Evolutionary conservation across 257 asterid species (phyloP), one percentile per base, ranked within the genome.

Genomic region (Agastache rugosa): DNA sequence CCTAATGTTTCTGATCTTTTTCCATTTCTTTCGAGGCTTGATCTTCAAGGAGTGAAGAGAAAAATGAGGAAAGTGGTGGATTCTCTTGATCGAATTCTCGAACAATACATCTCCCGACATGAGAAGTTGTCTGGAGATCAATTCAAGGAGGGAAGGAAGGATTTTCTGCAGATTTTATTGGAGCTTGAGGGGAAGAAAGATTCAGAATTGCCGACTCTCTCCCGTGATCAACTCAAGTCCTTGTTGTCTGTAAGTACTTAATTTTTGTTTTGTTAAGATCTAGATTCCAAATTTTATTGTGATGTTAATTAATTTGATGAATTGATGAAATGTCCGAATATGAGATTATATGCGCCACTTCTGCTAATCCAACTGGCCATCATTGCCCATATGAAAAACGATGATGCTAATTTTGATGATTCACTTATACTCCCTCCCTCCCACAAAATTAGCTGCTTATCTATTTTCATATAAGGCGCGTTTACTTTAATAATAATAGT

Each of bases 1-100:
- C 86, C 89, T 1, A 84, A 87, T 66, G 56, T 84, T 4, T 84
- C 87, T 0, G 91, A 87, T 73, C 81, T 84, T 29, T 82, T 87
- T 45, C 87, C 85, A 1, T 12, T 76, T 66, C 74, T 85, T 31
- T 77, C 85, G 0, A 68, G 76, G 77, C 69, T 84, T 37, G 89
- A 83, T 55, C 19, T 87, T 29, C 89, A 87, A 59, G 85, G 87
- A 8, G 61, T 80, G 10, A 6, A 45, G 51, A 20, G 29, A 15
- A 10, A 8, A 15, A 66, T 66, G 71, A 5, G 2, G 8, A 27
- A 5, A 17, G 54, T 19, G 35, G 29, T 63, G 19, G 54, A 63
- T 1, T 50, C 39, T 42, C 2, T 64, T 1, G 59, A 67, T 10
- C 0, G 0, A 25, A 16, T 67, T 0, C 59, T 67, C 2, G 55